phyloP scores from a whole-genome alignment of 768 basidiomycete species.

The Mycena indigotica region DNA sequence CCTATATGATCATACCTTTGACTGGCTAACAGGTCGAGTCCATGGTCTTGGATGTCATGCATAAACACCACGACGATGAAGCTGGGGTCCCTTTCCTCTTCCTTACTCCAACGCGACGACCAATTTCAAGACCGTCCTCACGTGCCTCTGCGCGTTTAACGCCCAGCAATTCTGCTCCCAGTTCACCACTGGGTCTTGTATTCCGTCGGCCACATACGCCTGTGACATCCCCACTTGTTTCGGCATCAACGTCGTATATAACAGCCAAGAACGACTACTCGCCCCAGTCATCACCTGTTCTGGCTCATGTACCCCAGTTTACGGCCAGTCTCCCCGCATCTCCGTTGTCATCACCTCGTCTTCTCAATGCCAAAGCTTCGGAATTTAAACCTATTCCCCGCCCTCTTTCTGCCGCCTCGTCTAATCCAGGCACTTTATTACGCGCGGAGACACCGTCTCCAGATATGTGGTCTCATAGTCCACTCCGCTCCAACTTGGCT shows the following conservation, averaged over 20 bases:
- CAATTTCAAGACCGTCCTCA: constrained; percentile 79
- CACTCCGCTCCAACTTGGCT: constrained; percentile 79
- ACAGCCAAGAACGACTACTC: constrained; percentile 55
- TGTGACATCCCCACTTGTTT: constrained; percentile 72
- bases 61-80: constrained; percentile 86
- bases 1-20: no score
- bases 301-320: constrained; percentile 62
- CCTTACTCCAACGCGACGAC: constrained; percentile 77
- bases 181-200: constrained; percentile 72
- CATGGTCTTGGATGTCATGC: constrained; percentile 92
- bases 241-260: constrained; percentile 60
- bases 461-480: constrained; percentile 84
- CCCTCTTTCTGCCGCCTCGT: constrained; percentile 75
- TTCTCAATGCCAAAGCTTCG: constrained; percentile 86
- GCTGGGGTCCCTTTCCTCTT: constrained; percentile 82
- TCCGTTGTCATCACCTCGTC: constrained; percentile 80
- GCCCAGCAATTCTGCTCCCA: constrained; percentile 81
- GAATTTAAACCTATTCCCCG: constrained; percentile 87
- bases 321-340: constrained; percentile 84
- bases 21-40: constrained; percentile 76
- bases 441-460: constrained; percentile 85
- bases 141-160: constrained; percentile 68
- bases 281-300: constrained; percentile 69
- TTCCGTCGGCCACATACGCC: constrained; percentile 84
- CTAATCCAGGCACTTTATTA: constrained; percentile 55